These are phyloP conservation scores for Citrus sinensis DNA, from an alignment of 345 rosid genomes.

Conservation along the genomic window DVS_A1.0 CM039165.1:36606501-36607000, in stretches of 20 bases:
- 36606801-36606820: background rate
- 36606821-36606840: background rate
- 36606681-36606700: constrained; percentile 8
- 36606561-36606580: constrained; percentile 65
- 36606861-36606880: background rate
- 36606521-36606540: background rate
- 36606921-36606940: background rate
- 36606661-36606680: constrained; percentile 16
- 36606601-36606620: constrained; percentile 99
- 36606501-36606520: background rate
- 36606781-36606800: background rate
- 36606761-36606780: background rate
- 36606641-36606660: constrained; percentile 62
- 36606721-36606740: background rate
- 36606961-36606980: background rate
- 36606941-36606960: background rate
- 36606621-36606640: constrained; percentile 66
- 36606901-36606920: background rate
- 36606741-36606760: background rate
- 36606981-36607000: background rate
- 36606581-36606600: constrained; percentile 83
- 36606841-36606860: background rate
- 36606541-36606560: constrained; percentile 48
- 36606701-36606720: background rate
- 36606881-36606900: background rate